These are phyloP conservation scores for Magnusiomyces ingens DNA, from an alignment of 1,139 yeast species.

Conservation along the genomic window DNA sequence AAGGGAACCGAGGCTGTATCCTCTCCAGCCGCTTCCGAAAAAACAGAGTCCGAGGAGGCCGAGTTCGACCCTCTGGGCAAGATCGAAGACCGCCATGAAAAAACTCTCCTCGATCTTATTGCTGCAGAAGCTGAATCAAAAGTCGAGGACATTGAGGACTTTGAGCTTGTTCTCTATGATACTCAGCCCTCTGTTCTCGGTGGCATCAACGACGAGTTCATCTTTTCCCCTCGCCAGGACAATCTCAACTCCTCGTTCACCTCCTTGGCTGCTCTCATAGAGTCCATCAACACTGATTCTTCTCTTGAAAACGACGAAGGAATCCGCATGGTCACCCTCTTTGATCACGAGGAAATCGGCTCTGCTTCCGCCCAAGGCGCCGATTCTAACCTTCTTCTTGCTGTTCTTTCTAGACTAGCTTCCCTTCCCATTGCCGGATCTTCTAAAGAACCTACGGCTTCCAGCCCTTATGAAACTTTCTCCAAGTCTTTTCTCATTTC, in stretches of 20 bases:
- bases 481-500: constrained; percentile 84
- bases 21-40: constrained; percentile 36
- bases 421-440: constrained; percentile 38
- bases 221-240: constrained; percentile 90
- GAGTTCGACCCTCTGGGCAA: constrained; percentile 61
- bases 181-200: constrained; percentile 78
- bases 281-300: constrained; percentile 37
- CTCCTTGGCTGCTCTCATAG: constrained; percentile 63
- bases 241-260: constrained; percentile 83
- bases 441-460: constrained; percentile 30
- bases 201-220: constrained; percentile 83
- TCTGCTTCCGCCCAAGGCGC: constrained; percentile 96
- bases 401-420: constrained; percentile 62
- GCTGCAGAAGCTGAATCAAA: constrained; percentile 56
- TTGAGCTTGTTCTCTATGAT: constrained; percentile 83
- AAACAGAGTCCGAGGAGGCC: constrained; percentile 38
- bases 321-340: constrained; percentile 64
- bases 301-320: constrained; percentile 44
- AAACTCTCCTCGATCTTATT: constrained; percentile 58
- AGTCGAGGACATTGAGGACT: constrained; percentile 64
- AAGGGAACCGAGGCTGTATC: constrained; percentile 18
- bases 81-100: constrained; percentile 69
- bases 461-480: constrained; percentile 49
- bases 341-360: constrained; percentile 94
- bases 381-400: constrained; percentile 81